phyloP scores from a whole-genome alignment of 208 protist species.

The Leishmania aethiopica region DNA sequence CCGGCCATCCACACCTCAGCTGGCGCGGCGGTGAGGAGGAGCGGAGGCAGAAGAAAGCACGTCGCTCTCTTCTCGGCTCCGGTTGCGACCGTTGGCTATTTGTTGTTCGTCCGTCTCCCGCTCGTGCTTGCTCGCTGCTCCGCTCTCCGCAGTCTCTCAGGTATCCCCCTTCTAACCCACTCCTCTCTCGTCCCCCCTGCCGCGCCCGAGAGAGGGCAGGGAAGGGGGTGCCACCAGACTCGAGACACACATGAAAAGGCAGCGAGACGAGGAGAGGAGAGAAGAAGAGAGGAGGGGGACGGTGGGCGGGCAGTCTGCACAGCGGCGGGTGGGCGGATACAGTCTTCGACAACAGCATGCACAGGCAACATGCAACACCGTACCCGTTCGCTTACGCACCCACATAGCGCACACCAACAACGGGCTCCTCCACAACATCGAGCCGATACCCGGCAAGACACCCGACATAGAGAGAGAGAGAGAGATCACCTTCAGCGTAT shows the following conservation, averaged over 20 bases:
- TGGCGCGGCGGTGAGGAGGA: not conserved
- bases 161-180: not conserved
- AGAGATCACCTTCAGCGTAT: not conserved
- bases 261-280: not conserved
- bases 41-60: not conserved
- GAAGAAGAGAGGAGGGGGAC: not conserved
- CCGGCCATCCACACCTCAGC: not conserved
- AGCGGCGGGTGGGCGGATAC: not conserved
- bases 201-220: not conserved
- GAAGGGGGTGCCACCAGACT: not conserved
- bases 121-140: not conserved
- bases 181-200: not conserved
- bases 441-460: too few species aligned
- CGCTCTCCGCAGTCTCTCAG: not conserved
- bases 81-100: not conserved
- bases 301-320: not conserved
- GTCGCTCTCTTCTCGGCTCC: not conserved
- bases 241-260: not conserved
- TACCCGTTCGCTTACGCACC: not conserved
- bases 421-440: not conserved
- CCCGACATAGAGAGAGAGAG: not conserved
- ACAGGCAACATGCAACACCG: not conserved
- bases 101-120: not conserved
- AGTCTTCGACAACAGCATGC: not conserved
- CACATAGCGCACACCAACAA: not conserved